Conservation (phyloP, 176 grass and related monocot species). For the Oryza punctata region DNA sequence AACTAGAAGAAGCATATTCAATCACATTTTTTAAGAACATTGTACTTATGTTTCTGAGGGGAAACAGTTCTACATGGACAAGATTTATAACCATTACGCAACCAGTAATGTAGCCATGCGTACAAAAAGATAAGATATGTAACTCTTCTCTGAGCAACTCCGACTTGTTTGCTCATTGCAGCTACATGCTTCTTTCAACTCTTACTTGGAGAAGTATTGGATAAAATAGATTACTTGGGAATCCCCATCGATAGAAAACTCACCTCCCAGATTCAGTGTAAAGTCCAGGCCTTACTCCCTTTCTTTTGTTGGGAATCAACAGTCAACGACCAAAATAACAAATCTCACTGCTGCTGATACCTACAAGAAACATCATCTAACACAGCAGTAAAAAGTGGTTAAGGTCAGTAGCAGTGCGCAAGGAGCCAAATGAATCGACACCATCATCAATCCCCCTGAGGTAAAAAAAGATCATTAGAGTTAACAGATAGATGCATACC, state of each 20-base stretch:
- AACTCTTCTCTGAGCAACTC: constrained; percentile 2
- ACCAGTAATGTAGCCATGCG: background rate
- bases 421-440: too few species aligned
- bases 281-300: too few species aligned
- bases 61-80: background rate
- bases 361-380: too few species aligned
- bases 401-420: too few species aligned
- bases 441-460: too few species aligned
- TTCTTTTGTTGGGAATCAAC: background rate
- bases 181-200: constrained; percentile 30
- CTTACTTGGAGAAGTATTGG: constrained; percentile 8
- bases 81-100: background rate
- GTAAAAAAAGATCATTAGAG: too few species aligned
- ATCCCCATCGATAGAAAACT: constrained; percentile 23
- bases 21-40: background rate
- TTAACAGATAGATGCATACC: too few species aligned
- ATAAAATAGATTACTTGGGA: background rate
- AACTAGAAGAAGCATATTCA: background rate
- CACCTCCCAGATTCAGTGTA: background rate
- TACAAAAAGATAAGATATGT: background rate
- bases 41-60: background rate
- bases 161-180: constrained; percentile 5
- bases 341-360: background rate
- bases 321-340: background rate
- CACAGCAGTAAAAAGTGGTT: too few species aligned